A percentile compares a stretch with the other conserved stretches of the same genome.
These are phyloP conservation scores for Phtheirospermum japonicum DNA, from an alignment of 257 asterid genomes.

Conservation along the genomic window DNA sequence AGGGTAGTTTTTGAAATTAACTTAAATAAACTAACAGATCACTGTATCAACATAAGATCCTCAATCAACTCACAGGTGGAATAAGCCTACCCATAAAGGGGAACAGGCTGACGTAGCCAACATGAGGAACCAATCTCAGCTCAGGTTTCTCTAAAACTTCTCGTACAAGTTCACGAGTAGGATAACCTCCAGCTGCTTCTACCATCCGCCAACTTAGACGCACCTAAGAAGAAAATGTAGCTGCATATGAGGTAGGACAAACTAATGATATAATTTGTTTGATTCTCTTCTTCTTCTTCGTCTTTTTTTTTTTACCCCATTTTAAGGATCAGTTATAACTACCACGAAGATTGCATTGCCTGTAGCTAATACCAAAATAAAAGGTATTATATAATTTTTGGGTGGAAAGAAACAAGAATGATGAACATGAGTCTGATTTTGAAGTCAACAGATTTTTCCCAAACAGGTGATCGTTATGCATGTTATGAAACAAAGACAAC, in stretches of 20 bases:
- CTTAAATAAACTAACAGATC: constrained; percentile 1
- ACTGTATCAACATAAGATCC: constrained; percentile 18
- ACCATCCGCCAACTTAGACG: constrained; percentile 68
- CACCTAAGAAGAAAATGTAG: constrained; percentile 46
- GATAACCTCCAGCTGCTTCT: constrained; percentile 54
- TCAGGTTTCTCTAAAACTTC: constrained; percentile 74
- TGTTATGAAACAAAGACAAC: constrained; percentile 3
- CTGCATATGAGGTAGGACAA: constrained; percentile 15
- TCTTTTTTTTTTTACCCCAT: background rate
- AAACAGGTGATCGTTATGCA: background rate
- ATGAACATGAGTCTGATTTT: background rate
- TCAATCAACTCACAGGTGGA: constrained; percentile 79
- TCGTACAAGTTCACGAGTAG: constrained; percentile 65
- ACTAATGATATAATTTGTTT: background rate
- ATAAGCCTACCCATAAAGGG: constrained; percentile 91
- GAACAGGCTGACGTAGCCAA: constrained; percentile 95
- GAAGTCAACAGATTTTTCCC: background rate
- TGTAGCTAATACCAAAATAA: background rate
- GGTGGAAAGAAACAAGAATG: background rate
- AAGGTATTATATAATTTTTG: too few relatives aligned
- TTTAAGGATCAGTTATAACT: background rate
- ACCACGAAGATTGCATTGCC: background rate
- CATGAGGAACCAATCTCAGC: constrained; percentile 83
- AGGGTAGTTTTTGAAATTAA: constrained; percentile 5
- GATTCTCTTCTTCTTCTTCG: background rate